Base-by-base conservation (phyloP, 2,329 filamentous ascomycete genomes). In the Cladosporium colombiae region DNA sequence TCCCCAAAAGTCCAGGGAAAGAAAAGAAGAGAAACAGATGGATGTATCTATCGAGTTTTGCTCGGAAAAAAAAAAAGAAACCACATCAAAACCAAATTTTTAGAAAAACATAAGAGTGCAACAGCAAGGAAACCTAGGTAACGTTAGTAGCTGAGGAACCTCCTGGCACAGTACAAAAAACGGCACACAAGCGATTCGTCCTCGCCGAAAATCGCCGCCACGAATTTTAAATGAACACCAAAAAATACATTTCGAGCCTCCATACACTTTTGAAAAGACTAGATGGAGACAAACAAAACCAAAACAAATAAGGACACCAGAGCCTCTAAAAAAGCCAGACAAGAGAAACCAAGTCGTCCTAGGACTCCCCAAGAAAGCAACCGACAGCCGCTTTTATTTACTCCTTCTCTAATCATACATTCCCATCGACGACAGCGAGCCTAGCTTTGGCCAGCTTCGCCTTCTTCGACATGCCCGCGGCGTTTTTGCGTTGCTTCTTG, bases 401-500 rank as follows among this genome's bases (percentile, higher is more conserved):
- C 49, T 13, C 53, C 21, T 23, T 37, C 11, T 37, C 18, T 60
- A 65, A 57, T 65, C 56, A 65, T 53, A 74, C 74, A 67, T 76
- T 73, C 21, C 81, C 81, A 70, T 83, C 81, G 49, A 81, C 78
- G 58, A 83, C 80, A 25, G 81, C 81, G 53, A 83, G 76, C 60
- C 81, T 76, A 73, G 83, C 80, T 72, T 81, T 81, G 21, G 81
- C 76, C 62, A 81, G 81, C 77, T 83, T 83, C n/a, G 81, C 81
- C 74, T 83, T 83, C 74, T 83, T 83, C 70, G 76, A 79, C 64
- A 81, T 76, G 16, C 80, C 78, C 58, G 70, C 70, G 13, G 64
- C 67, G 33, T 58, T 71, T 70, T 80, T 80, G 76, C 88, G 84
- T 81, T 90, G 87, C 79, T 86, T 83, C 75, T 83, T 76, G 75